Evolutionary conservation across 352 stramenopile species (phyloP), one percentile per base, ranked within the genome.

Genomic region (Phytophthora multivora): DNA sequence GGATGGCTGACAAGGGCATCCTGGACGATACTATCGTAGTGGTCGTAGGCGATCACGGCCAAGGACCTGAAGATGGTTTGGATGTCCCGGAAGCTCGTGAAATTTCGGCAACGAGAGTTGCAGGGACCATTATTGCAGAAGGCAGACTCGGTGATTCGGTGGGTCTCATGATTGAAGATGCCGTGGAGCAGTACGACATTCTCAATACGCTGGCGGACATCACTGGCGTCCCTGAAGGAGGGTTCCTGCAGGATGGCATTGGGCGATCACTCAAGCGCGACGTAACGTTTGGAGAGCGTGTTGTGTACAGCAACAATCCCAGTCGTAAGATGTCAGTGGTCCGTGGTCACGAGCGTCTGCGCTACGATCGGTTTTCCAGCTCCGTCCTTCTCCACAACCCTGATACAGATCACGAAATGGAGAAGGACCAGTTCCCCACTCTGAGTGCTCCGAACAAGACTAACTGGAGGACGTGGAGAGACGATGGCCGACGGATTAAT

Each of bases 231-330:
- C 73, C 73, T 0, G 51, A 64, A 7, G 56, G 23, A 26, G 73
- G 73, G 0, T 79, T 81, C 41, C 23, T 77, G 15, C 73, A 79
- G 21, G 66, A 69, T 13, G 67, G 73, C n/a, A 55, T 81, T 16
- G 73, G 69, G 0, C 61, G 73, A 1, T 79, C 73, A 7, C 74
- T 88, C 6, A 79, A 84, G 43, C 75, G 79, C 23, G 41, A 71
- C 4, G 23, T 71, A 3, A 39, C 57, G 2, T 82, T 74, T 48
- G 70, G 71, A 2, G 51, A 73, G 46, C 66, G 69, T 15, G 47
- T 70, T 12, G 76, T 86, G 23, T 85, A 63, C 66, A 85, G 66
- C 47, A 89, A 86, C 72, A 89, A 89, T 30, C 76, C 79, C 6
- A 59, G 66, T 16, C 66, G 59, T 10, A 77, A 84, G 43, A 69